Conservation (phyloP, 176 grass and related monocot genomes). For the Aegilops speltoides region DNA sequence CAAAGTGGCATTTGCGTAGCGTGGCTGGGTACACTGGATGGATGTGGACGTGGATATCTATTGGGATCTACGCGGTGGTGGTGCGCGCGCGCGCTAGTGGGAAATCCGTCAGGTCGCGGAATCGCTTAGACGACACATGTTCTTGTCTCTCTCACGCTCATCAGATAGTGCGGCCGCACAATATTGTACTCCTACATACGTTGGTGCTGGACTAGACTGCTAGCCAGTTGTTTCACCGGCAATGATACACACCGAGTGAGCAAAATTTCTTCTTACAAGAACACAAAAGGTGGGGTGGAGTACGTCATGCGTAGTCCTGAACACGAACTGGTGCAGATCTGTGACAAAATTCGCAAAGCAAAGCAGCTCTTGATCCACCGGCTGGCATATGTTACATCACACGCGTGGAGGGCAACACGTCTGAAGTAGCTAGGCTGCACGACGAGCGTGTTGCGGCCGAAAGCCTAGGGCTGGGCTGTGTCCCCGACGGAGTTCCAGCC, state of each 20-base stretch:
- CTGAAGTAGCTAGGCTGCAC: neutral
- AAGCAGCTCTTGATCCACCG: too few species aligned
- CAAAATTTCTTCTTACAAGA: neutral
- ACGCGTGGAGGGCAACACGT: neutral
- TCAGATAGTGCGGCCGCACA: neutral
- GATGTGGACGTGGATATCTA: too few species aligned
- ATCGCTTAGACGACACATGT: neutral
- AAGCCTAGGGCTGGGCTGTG: too few species aligned
- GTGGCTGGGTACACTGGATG: neutral
- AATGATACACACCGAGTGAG: too few species aligned
- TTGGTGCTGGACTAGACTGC: too few species aligned
- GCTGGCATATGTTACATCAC: neutral
- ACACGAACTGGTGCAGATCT: too few species aligned
- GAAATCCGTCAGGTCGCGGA: neutral
- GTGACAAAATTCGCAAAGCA: too few species aligned
- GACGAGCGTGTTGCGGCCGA: neutral
- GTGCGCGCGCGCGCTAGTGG: neutral
- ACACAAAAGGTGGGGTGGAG: too few species aligned
- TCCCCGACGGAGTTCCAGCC: too few species aligned
- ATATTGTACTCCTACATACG: neutral
- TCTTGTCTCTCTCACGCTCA: neutral
- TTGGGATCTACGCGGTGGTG: too few species aligned
- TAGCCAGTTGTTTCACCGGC: neutral
- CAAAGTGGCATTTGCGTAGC: neutral
- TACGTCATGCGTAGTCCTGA: too few species aligned